Base-by-base conservation (phyloP, 1,284 basidiomycete genomes). In the Apiotrichum gracile region DNA sequence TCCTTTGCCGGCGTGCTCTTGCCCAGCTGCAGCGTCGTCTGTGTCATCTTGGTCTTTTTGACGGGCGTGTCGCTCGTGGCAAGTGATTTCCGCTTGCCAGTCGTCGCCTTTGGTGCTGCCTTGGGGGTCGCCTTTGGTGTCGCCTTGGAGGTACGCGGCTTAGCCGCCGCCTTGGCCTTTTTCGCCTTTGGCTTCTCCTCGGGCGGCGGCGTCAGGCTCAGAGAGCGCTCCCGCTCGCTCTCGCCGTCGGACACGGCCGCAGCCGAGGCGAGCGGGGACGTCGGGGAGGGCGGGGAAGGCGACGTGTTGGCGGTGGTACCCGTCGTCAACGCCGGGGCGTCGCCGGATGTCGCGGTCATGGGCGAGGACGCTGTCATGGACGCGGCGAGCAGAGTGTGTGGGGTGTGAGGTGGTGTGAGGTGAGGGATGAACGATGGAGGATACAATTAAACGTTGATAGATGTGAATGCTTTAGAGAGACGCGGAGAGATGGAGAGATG, bases 31-130 rank as follows among this genome's bases (percentile, higher is more conserved):
- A 35, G 40, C 37, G 35, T 25, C 39, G 33, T 17, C 16, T 37
- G 41, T 6, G 16, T 25, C 16, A 5, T 39, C 34, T 57, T 58
- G 35, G 52, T 43, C 34, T 56, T 60, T 24, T 38, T 27, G 25
- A 17, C 26, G 4, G 43, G 7, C 9, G 37, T 21, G 19, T 19
- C 38, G 21, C 10, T 24, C 22, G 38, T 39, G 12, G 38, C 9
- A n/a, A 8, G 7, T 5, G 16, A 6, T 22, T 24, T 41, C 17
- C n/a, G 9, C 37, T 38, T 38, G 37, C 7, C 37, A 1, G 38
- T n/a, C 10, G 47, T 10, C 13, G 21, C 45, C 38, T 39, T 42
- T 10, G 29, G 10, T n/a, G 48, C 34, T 14, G 40, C 16, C 24
- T 40, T 49, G 19, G 26, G 38, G 16, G 24, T 49, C 17, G 17